Conservation (phyloP, 163 green algal species). For the Coccomyxa subellipsoidea region DNA sequence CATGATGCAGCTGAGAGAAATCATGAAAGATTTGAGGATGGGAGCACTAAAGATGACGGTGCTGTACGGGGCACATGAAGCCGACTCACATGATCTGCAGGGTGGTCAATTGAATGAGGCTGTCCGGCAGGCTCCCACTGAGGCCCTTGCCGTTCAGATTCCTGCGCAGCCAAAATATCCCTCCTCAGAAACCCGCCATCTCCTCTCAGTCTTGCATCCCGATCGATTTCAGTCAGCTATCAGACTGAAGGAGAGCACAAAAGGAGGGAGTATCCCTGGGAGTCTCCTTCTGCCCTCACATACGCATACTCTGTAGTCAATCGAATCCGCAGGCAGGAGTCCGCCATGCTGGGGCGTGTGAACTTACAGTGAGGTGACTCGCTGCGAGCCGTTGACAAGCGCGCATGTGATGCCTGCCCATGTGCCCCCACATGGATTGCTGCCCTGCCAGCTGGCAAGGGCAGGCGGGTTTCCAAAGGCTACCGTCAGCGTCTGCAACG, state of each 20-base stretch:
- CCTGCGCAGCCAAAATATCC: not conserved
- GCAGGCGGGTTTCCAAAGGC: not conserved
- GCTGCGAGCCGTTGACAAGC: not conserved
- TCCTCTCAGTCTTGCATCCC: too few species aligned
- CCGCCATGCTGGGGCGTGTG: not conserved
- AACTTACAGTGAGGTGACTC: not conserved
- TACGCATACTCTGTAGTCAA: too few species aligned
- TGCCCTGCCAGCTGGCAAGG: not conserved
- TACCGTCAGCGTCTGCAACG: not conserved
- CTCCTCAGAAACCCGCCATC: not conserved
- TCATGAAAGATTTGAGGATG: too few species aligned
- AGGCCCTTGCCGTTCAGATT: not conserved
- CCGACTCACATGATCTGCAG: conserved; percentile 1
- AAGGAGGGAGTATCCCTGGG: too few species aligned
- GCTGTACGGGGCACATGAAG: too few species aligned
- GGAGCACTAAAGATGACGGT: too few species aligned
- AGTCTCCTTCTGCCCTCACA: too few species aligned
- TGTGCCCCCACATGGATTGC: not conserved
- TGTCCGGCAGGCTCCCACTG: not conserved
- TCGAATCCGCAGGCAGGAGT: too few species aligned
- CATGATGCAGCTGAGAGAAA: too few species aligned
- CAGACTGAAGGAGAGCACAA: too few species aligned
- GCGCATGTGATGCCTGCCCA: not conserved
- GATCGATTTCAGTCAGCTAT: too few species aligned
- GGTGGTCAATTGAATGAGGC: not conserved